Base-by-base conservation (phyloP, 1,284 basidiomycete species). In the Cutaneotrichosporon cutaneum region DNA sequence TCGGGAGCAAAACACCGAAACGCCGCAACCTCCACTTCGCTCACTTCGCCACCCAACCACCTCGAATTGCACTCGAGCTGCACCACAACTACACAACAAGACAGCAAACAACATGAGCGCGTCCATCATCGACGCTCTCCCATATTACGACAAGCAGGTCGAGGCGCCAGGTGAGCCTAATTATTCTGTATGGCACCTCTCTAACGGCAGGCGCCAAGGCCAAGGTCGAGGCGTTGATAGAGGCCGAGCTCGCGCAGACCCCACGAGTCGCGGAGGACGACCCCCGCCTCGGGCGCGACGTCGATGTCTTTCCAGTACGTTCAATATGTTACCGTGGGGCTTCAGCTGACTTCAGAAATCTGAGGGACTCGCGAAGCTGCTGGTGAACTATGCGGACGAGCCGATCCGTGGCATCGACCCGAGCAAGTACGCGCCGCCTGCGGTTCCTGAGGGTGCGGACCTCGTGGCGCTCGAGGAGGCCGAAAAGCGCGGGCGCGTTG, bases 131-230 rank as follows among this genome's bases (percentile, higher is more conserved):
- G 94, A 96, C 79, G 90, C 92, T 24, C 83, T 96, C 61, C 92
- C 94, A 14, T 97, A 97, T 81, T 94, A 92, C 73, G 94, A 98
- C 81, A 89, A 92, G 74, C 93, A 97, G 72, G 83, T 94, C 52
- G 90, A 94, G 65, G 84, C 87, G 63, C 88, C 90, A 3, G 79
- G 85, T 61, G 81, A 90, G 63, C 32, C 22, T 6, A 0, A 2
- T 1, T 30, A 8, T 13, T 21, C 9, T 2, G 3, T 10, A 13
- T 2, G 7, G 14, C 14, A 52, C 18, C 11, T 6, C 45, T 24
- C 57, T 58, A 24, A 58, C 50, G 27, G 9, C 4, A 55, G 75
- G 73, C 67, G 16, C 54, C 26, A 76, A 79, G 62, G 62, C 70
- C 10, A 69, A 73, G 22, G 73, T 77, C 30, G 67, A 69, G 52